These are phyloP conservation scores for Aspergillus fructus DNA, from an alignment of 2,329 filamentous ascomycete species.

Conservation along the genomic window DNA sequence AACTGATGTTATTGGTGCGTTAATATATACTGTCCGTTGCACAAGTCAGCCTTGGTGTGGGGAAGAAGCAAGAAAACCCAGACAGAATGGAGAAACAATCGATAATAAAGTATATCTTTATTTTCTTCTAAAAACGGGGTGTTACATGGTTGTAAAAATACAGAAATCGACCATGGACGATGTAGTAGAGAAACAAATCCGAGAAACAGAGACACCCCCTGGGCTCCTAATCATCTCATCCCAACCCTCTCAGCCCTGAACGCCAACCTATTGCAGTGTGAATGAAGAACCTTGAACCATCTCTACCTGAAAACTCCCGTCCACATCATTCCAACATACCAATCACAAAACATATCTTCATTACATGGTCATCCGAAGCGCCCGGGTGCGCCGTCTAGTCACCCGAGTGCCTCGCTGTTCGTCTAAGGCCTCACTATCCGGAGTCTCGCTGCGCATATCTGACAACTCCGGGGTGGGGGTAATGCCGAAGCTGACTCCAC, in stretches of 20 bases:
- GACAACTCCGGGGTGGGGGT: conserved; percentile 40
- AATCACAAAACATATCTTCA: conserved; percentile 8
- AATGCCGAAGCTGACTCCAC: conserved; percentile 36
- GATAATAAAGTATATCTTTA: no score
- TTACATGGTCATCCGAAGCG: conserved; percentile 39
- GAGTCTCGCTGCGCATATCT: conserved; percentile 39
- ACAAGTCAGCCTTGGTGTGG: background rate
- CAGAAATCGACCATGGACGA: background rate
- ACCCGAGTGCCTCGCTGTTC: conserved; percentile 36
- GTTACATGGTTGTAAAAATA: conserved; percentile 6
- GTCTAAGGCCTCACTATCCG: conserved; percentile 36
- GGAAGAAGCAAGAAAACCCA: background rate
- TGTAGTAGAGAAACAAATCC: background rate
- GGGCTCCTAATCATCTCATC: background rate
- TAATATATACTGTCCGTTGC: background rate
- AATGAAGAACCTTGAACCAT: background rate
- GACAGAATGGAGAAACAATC: background rate
- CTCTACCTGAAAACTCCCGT: conserved; percentile 7
- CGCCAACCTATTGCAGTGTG: conserved; percentile 4
- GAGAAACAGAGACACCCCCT: background rate
- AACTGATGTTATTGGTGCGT: conserved; percentile 25
- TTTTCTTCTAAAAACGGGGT: background rate
- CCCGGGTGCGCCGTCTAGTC: conserved; percentile 32
- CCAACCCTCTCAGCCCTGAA: conserved; percentile 1
- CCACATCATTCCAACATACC: conserved; percentile 1